phyloP scores from a whole-genome alignment of 371 early-diverging fungal genomes.

The Mortierella sp. region DNA sequence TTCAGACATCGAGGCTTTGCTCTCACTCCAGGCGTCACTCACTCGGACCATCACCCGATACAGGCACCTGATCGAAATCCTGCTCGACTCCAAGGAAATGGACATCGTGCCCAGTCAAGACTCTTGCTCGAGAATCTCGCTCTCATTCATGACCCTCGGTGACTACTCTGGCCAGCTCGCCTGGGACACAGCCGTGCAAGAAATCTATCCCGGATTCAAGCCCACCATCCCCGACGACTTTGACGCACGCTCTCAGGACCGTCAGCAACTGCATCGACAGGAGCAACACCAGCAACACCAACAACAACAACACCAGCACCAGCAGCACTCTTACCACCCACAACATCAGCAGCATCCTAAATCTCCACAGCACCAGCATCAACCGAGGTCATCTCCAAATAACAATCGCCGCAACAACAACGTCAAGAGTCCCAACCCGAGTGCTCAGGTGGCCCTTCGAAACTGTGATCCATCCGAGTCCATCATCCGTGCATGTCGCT shows the following conservation, averaged over 20 bases:
- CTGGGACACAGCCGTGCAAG: slow-evolving; percentile 51
- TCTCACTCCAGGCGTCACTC: slow-evolving; percentile 38
- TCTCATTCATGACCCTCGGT: slow-evolving; percentile 22
- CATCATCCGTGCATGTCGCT: slow-evolving; percentile 40
- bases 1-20: slow-evolving; percentile 34
- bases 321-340: background rate
- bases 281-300: background rate
- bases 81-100: slow-evolving; percentile 51
- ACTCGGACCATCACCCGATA: slow-evolving; percentile 23
- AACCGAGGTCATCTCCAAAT: background rate
- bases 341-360: background rate
- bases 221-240: slow-evolving; percentile 15
- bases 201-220: slow-evolving; percentile 46
- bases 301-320: background rate
- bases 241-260: background rate
- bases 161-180: slow-evolving; percentile 46
- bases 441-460: slow-evolving; percentile 24
- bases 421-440: slow-evolving; percentile 7
- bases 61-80: slow-evolving; percentile 41
- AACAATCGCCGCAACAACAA: slow-evolving; percentile 6
- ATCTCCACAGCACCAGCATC: background rate
- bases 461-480: slow-evolving; percentile 38
- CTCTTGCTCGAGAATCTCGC: slow-evolving; percentile 35
- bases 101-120: slow-evolving; percentile 28
- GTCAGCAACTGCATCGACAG: background rate